These are phyloP conservation scores for Paecilomyces fulvus DNA, from an alignment of 2,329 filamentous ascomycete genomes.

Conservation along the genomic window DNA sequence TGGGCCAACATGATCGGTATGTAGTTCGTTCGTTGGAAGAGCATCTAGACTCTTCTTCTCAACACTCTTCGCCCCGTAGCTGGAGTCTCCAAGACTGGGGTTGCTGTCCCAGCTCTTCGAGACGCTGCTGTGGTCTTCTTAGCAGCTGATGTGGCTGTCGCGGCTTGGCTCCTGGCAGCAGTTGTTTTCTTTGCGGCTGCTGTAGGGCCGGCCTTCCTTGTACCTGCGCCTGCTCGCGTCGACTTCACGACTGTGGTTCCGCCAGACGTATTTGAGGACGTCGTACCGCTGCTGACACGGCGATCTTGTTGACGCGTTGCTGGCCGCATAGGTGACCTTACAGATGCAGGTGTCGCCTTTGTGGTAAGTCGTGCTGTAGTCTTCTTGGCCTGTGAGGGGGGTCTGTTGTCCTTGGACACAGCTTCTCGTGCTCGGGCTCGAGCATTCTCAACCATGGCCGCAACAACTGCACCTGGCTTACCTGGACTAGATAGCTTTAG, in stretches of 20 bases:
- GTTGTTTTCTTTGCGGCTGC: constrained; percentile 21
- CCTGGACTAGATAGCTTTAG: constrained; percentile 45
- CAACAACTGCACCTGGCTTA: constrained; percentile 19
- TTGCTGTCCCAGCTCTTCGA: constrained; percentile 9
- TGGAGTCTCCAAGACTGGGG: constrained; percentile 28
- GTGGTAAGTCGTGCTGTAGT: constrained; percentile 18
- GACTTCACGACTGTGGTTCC: constrained; percentile 31
- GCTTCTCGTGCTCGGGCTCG: constrained; percentile 16
- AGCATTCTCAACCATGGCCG: constrained; percentile 11
- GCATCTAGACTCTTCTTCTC: constrained; percentile 29
- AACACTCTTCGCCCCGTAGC: constrained; percentile 29
- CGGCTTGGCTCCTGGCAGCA: constrained; percentile 19
- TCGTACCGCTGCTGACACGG: constrained; percentile 24
- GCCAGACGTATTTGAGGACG: constrained; percentile 29
- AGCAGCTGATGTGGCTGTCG: constrained; percentile 22
- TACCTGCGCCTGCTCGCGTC: constrained; percentile 17
- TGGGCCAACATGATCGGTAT: background rate
- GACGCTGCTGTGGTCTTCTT: constrained; percentile 23
- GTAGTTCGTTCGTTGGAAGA: background rate
- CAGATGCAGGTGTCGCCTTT: constrained; percentile 19
- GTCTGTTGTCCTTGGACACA: constrained; percentile 18
- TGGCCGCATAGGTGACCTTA: constrained; percentile 20
- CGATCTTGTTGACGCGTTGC: constrained; percentile 33
- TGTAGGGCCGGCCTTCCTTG: constrained; percentile 21
- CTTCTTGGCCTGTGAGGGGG: constrained; percentile 19